Evolutionary conservation across 331 rosid species (phyloP).

Genomic region (Acacia pycnantha): DNA sequence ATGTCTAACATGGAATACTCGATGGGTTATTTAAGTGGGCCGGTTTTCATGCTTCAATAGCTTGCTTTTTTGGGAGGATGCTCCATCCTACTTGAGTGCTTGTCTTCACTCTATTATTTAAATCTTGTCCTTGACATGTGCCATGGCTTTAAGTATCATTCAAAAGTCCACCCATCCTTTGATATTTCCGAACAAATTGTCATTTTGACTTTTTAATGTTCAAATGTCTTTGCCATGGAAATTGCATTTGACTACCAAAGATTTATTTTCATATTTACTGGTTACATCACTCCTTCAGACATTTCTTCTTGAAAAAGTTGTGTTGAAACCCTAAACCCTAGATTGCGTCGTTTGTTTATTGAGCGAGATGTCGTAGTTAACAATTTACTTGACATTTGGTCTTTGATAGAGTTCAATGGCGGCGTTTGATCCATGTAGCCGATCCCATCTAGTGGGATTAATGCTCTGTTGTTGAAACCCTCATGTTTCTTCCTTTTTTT

Average conservation of each 20-base stretch:
- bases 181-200: background rate
- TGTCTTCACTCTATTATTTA: background rate
- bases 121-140: background rate
- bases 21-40: background rate
- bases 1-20: background rate
- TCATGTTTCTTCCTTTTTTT: background rate
- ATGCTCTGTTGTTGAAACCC: background rate
- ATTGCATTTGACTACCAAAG: conserved; percentile 1
- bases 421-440: too few relatives aligned
- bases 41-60: background rate
- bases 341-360: too few relatives aligned
- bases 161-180: background rate
- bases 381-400: too few relatives aligned
- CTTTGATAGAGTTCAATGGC: too few relatives aligned
- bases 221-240: background rate
- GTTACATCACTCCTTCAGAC: background rate
- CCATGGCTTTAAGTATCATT: background rate
- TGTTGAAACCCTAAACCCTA: background rate
- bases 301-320: conserved; percentile 1
- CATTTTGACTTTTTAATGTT: background rate
- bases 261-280: background rate
- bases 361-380: too few relatives aligned
- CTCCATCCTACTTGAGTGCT: background rate
- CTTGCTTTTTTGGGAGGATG: background rate
- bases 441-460: too few relatives aligned